A percentile compares a stretch with the other conserved stretches of the same genome.
phyloP scores from a whole-genome alignment of 1,139 yeast genomes.

The Taiozyma onychis region DNA sequence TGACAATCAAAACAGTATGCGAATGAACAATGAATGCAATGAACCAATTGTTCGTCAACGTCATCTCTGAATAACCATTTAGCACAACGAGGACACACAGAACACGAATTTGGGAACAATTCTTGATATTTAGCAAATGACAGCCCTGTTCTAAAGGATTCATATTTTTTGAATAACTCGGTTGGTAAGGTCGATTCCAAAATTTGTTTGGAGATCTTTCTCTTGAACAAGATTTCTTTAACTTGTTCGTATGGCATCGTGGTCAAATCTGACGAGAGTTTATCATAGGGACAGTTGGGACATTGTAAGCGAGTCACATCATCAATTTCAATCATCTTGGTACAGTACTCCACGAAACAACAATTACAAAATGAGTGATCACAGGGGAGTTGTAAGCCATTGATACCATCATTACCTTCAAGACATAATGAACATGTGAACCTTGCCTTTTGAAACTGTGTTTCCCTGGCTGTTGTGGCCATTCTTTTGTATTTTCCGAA shows the following conservation, averaged over 20 bases:
- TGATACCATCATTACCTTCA: slow-evolving; percentile 43
- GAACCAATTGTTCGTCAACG: slow-evolving; percentile 45
- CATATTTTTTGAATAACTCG: slow-evolving; percentile 35
- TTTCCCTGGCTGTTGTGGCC: slow-evolving; percentile 23
- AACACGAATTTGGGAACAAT: slow-evolving; percentile 44
- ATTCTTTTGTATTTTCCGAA: slow-evolving; percentile 18
- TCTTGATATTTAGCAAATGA: slow-evolving; percentile 41
- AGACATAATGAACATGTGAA: slow-evolving; percentile 60
- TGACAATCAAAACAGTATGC: slow-evolving; percentile 59
- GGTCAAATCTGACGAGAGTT: background rate
- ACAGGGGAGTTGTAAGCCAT: slow-evolving; percentile 41
- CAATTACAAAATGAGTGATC: slow-evolving; percentile 48
- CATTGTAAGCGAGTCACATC: slow-evolving; percentile 52
- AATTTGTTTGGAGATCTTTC: slow-evolving; percentile 31
- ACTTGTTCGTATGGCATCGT: slow-evolving; percentile 20
- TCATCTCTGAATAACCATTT: slow-evolving; percentile 42
- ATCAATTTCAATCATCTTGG: slow-evolving; percentile 42
- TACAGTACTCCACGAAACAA: slow-evolving; percentile 45
- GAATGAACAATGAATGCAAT: slow-evolving; percentile 47
- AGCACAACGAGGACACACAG: slow-evolving; percentile 50
- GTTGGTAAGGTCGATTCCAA: slow-evolving; percentile 29
- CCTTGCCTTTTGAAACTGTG: slow-evolving; percentile 34
- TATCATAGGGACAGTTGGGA: slow-evolving; percentile 38
- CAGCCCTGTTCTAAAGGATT: slow-evolving; percentile 32
- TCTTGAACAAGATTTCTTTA: slow-evolving; percentile 31